Conservation (phyloP, 192 early-diverging fungal species). For the Coemansia sp. region DNA sequence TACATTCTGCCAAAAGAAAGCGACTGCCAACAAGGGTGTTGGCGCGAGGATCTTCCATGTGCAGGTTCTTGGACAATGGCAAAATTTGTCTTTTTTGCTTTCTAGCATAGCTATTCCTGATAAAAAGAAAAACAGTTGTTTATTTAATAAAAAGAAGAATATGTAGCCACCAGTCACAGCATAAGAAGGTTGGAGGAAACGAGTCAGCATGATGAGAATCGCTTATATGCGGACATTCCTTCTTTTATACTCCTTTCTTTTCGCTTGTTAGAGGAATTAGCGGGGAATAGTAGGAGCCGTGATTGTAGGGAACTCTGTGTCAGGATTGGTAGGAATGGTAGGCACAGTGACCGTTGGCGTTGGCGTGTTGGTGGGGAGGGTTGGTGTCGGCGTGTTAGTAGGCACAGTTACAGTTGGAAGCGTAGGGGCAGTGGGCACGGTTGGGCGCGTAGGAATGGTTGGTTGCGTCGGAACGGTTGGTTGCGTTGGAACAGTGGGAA, state of each 20-base stretch:
- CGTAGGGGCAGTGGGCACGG: too few species aligned
- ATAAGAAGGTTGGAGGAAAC: too few species aligned
- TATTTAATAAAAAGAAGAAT: too few species aligned
- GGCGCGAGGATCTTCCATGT: too few species aligned
- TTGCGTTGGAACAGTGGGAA: background rate
- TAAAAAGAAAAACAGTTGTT: too few species aligned
- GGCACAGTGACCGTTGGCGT: too few species aligned
- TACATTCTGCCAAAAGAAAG: too few species aligned
- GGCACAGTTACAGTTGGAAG: background rate
- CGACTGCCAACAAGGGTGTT: too few species aligned
- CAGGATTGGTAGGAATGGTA: background rate
- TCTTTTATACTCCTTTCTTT: background rate
- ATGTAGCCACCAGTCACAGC: too few species aligned
- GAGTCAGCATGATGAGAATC: background rate
- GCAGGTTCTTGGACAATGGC: too few species aligned
- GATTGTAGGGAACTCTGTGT: conserved; percentile 15
- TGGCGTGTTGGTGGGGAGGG: background rate
- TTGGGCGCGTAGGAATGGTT: background rate
- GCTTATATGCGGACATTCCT: background rate
- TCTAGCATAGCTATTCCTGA: too few species aligned
- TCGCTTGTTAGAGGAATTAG: background rate
- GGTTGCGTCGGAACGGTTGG: background rate
- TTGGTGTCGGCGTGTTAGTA: background rate
- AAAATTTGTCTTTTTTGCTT: too few species aligned
- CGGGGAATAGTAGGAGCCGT: conserved; percentile 8